phyloP scores from a whole-genome alignment of 768 basidiomycete species.

The Auricularia sp. region DNA sequence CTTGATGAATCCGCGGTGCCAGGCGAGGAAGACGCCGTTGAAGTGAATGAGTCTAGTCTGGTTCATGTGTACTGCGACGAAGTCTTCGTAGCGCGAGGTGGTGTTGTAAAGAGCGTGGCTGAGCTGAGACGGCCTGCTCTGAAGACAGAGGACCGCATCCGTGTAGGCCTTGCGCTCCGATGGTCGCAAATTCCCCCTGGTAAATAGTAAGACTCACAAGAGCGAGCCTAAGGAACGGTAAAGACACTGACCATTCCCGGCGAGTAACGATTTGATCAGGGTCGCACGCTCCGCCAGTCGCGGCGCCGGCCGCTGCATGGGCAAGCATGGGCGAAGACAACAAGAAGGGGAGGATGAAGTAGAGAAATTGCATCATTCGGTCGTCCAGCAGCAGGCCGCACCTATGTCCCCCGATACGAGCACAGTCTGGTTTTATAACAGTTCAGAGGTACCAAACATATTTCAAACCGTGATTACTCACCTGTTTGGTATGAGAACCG shows the following conservation, averaged over 20 bases:
- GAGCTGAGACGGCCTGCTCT: not conserved
- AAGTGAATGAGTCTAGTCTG: not conserved
- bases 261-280: not conserved
- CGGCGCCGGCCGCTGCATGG: too few species aligned
- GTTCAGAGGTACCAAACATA: too few species aligned
- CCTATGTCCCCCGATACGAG: too few species aligned
- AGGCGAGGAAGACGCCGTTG: slow-evolving; percentile 24
- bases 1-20: slow-evolving; percentile 22
- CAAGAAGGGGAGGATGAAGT: too few species aligned
- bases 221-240: not conserved
- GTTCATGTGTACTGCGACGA: not conserved
- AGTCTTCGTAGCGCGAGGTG: not conserved
- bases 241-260: not conserved
- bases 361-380: too few species aligned
- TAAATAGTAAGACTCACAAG: not conserved
- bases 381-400: too few species aligned
- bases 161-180: not conserved
- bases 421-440: too few species aligned
- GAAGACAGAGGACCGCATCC: not conserved
- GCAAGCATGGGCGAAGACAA: too few species aligned
- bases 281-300: too few species aligned
- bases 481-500: too few species aligned
- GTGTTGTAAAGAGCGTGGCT: not conserved
- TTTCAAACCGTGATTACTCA: too few species aligned
- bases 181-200: not conserved